phyloP scores from a whole-genome alignment of 169 alveolate species.

The Eimeria nieschulzi region DNA sequence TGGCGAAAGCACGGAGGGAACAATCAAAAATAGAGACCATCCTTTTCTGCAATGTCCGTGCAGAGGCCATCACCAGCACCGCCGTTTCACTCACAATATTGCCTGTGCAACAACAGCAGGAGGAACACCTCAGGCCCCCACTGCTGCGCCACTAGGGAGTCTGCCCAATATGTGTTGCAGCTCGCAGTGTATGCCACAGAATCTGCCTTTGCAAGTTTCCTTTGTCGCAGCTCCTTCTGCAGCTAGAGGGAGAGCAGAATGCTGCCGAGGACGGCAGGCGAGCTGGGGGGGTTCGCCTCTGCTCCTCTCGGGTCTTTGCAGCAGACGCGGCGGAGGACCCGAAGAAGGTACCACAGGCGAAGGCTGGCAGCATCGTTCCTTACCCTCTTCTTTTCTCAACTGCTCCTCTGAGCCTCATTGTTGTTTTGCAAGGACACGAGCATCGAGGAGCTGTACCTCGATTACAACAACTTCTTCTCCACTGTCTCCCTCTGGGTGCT shows the following conservation, averaged over 20 bases:
- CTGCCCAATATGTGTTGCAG: background rate
- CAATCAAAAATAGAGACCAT: background rate
- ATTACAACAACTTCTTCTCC: background rate
- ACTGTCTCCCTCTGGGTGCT: slow-evolving; percentile 2
- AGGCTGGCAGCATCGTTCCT: slow-evolving; percentile 4
- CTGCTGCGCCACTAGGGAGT: background rate
- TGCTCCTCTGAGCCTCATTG: background rate
- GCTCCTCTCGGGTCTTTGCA: slow-evolving; percentile 30
- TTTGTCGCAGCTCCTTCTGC: background rate
- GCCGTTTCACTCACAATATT: background rate
- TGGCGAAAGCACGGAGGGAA: background rate
- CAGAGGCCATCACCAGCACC: background rate
- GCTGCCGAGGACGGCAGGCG: background rate
- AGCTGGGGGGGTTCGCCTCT: slow-evolving; percentile 15
- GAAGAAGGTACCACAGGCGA: background rate
- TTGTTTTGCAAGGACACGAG: background rate
- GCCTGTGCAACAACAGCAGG: slow-evolving; percentile 32
- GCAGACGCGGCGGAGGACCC: slow-evolving; percentile 3
- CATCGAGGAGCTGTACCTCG: slow-evolving; percentile 3
- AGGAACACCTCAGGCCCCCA: background rate
- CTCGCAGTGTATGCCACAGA: background rate
- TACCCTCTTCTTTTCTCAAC: background rate
- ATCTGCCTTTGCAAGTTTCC: background rate
- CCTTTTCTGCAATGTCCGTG: background rate
- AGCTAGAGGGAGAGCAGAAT: background rate